phyloP scores from a whole-genome alignment of 805 yeast species.

The Priceomyces castillae region DNA sequence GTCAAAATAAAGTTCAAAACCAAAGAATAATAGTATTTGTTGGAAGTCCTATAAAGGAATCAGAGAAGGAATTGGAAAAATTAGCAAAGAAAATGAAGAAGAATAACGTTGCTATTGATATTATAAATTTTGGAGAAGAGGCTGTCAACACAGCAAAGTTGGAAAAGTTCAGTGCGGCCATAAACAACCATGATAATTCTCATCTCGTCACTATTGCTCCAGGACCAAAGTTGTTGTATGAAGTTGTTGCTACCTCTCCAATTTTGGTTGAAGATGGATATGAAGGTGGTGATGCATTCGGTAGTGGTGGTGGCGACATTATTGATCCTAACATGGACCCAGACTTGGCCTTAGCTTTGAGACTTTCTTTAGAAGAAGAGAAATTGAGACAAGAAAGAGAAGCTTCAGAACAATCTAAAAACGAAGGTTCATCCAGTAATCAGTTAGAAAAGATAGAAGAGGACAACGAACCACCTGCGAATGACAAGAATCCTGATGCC shows the following conservation, averaged over 20 bases:
- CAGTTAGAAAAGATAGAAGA: conserved; percentile 35
- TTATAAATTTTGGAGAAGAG: conserved; percentile 91
- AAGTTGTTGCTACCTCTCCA: conserved; percentile 72
- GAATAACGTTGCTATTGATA: conserved; percentile 85
- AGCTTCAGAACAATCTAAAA: conserved; percentile 34
- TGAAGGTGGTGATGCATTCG: conserved; percentile 46
- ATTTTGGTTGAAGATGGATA: conserved; percentile 68
- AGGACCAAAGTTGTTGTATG: conserved; percentile 81
- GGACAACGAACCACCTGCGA: conserved; percentile 14
- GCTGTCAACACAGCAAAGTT: conserved; percentile 70
- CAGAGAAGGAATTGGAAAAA: conserved; percentile 68
- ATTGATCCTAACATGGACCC: conserved; percentile 91
- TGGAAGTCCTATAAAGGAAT: conserved; percentile 77
- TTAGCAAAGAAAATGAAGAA: conserved; percentile 92
- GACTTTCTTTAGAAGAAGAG: conserved; percentile 93
- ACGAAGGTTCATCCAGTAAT: conserved; percentile 8
- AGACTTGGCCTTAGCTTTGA: conserved; percentile 91
- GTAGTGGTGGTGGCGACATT: conserved; percentile 39
- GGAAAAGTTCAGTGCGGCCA: conserved; percentile 71
- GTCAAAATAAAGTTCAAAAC: conserved; percentile 89
- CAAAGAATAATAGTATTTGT: conserved; percentile 89
- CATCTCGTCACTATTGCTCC: conserved; percentile 87
- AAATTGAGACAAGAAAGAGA: conserved; percentile 85
- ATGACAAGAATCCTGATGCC: conserved; percentile 11
- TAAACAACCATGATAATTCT: conserved; percentile 73